Conservation (phyloP, 495 filamentous ascomycete genomes). For the Talaromyces adpressus region DNA sequence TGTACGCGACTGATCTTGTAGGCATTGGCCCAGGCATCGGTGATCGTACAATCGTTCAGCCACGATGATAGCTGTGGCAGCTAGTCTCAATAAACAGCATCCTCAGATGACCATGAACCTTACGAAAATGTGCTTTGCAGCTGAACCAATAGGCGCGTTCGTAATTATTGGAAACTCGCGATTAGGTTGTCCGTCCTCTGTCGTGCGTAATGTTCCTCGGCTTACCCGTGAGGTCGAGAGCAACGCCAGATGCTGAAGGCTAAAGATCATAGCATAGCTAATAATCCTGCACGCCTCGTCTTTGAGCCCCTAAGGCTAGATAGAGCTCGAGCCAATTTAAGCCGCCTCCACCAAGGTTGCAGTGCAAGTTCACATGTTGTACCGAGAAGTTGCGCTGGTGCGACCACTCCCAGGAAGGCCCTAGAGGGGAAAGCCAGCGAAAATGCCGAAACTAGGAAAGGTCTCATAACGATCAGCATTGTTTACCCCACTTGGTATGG, state of each 20-base stretch:
- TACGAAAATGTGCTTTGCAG: not conserved
- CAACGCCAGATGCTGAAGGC: not conserved
- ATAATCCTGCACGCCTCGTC: not conserved
- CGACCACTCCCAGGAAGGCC: not conserved
- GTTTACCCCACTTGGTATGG: not conserved
- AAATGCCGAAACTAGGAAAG: conserved; percentile 6
- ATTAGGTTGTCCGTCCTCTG: not conserved
- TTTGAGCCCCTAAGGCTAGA: not conserved
- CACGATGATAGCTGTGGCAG: not conserved
- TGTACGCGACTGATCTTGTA: not conserved
- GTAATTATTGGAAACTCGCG: not conserved
- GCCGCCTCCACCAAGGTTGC: conserved; percentile 3
- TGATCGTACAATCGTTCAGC: not conserved
- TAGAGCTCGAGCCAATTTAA: not conserved
- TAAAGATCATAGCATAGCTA: not conserved
- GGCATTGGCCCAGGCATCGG: not conserved
- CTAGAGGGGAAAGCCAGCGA: not conserved
- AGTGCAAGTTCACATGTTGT: conserved; percentile 5
- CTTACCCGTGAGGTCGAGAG: not conserved
- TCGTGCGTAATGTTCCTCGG: not conserved
- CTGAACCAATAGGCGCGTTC: not conserved
- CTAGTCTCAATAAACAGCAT: not conserved
- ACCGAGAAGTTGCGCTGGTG: not conserved
- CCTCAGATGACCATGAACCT: not conserved
- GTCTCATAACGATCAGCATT: conserved; percentile 4